These are phyloP conservation scores for Avena eriantha DNA, from an alignment of 176 grass and related monocot genomes.

Conservation along the genomic window DNA sequence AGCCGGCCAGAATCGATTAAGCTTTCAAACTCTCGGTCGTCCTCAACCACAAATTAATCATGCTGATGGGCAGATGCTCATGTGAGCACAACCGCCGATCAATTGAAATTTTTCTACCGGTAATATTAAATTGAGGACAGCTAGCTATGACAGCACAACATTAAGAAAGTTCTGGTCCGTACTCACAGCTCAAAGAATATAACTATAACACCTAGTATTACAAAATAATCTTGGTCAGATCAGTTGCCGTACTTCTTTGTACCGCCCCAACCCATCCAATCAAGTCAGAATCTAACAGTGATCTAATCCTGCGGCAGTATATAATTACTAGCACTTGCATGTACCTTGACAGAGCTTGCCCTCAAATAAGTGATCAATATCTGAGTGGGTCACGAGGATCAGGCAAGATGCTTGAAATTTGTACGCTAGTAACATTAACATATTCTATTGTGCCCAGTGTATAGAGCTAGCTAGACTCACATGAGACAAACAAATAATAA, in stretches of 20 bases:
- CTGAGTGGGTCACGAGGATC: neutral
- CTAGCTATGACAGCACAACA: slow-evolving; percentile 6
- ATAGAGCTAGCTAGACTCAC: neutral
- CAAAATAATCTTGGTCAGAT: neutral
- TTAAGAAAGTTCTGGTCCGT: slow-evolving; percentile 23
- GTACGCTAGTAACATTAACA: neutral
- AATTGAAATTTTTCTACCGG: neutral
- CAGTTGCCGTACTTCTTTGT: slow-evolving; percentile 43
- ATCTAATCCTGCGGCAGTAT: neutral
- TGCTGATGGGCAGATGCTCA: neutral
- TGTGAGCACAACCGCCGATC: neutral
- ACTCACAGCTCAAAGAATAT: neutral
- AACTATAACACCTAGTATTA: neutral
- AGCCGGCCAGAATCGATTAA: neutral
- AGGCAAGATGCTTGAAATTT: neutral
- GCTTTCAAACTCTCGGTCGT: neutral
- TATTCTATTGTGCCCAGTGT: neutral
- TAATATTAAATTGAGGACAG: neutral
- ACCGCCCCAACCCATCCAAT: neutral
- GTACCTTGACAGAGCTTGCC: neutral
- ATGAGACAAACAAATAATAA: neutral
- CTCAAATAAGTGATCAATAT: slow-evolving; percentile 13
- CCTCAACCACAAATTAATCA: neutral
- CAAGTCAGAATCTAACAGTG: neutral
- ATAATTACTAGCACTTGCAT: neutral